These are phyloP conservation scores for Heritiera littoralis DNA, from an alignment of 345 rosid genomes.

Conservation along the genomic window DNA sequence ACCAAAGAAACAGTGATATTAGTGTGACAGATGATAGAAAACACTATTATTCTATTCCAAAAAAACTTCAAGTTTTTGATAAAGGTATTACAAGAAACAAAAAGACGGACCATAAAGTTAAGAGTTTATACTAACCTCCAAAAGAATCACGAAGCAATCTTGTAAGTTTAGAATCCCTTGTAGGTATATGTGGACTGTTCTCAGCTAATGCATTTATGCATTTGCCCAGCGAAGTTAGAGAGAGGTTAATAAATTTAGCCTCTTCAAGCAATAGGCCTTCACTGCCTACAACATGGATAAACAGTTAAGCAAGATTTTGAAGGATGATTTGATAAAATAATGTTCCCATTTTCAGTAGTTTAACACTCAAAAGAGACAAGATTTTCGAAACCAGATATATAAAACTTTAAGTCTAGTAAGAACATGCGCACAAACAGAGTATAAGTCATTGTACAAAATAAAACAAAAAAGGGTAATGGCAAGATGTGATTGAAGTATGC, in stretches of 20 bases:
- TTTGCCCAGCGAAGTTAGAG: constrained; percentile 88
- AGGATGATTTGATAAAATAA: not conserved
- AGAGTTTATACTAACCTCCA: constrained; percentile 53
- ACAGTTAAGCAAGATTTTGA: constrained; percentile 5
- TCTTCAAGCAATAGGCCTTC: constrained; percentile 89
- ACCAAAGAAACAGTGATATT: not conserved
- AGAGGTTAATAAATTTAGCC: constrained; percentile 93
- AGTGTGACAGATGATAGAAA: not conserved
- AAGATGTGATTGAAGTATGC: not conserved
- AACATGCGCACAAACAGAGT: not conserved
- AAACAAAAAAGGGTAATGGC: not conserved
- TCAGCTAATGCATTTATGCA: constrained; percentile 98
- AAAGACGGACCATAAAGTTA: no score
- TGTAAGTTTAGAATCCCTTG: constrained; percentile 91
- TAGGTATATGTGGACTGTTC: constrained; percentile 87
- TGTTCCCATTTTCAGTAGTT: constrained; percentile 14
- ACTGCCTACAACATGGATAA: constrained; percentile 56
- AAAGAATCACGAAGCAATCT: constrained; percentile 96
- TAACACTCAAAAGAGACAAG: constrained; percentile 7
- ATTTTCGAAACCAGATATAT: not conserved
- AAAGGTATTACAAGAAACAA: no score
- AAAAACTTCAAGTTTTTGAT: no score
- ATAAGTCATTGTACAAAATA: not conserved
- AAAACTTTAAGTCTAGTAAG: not conserved
- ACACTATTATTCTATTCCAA: no score